Conservation (phyloP, 768 basidiomycete species). For the Rickenella mellea region DNA sequence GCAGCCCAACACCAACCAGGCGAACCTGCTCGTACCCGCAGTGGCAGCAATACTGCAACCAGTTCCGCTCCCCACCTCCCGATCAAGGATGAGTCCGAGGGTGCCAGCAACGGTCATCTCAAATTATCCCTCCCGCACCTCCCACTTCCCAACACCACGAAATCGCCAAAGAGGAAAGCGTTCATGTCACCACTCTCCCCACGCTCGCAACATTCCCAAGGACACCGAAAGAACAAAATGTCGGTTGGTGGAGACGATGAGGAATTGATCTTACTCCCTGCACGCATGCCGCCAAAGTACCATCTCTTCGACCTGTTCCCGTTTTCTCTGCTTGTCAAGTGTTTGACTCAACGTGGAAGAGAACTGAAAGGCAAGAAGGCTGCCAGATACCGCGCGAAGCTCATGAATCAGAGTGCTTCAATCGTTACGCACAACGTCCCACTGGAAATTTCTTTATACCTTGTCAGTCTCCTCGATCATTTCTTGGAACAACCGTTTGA, state of each 20-base stretch:
- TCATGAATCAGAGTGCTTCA: constrained; percentile 27
- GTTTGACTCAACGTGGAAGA: constrained; percentile 35
- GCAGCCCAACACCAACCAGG: neutral
- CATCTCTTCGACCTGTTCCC: constrained; percentile 59
- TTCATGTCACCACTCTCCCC: neutral
- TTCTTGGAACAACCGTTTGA: neutral
- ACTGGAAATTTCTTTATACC: constrained; percentile 58
- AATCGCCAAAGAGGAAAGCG: neutral
- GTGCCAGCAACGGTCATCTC: neutral
- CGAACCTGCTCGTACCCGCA: neutral
- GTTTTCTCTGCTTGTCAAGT: constrained; percentile 47
- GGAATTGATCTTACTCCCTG: constrained; percentile 34
- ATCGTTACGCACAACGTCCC: constrained; percentile 52
- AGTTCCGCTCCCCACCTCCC: too few species aligned
- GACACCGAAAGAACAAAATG: neutral
- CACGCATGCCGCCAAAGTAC: constrained; percentile 48
- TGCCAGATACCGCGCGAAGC: constrained; percentile 40
- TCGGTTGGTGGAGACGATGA: constrained; percentile 27
- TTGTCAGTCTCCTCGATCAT: constrained; percentile 42
- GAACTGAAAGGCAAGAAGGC: constrained; percentile 56
- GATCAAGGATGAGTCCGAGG: neutral
- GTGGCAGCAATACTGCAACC: neutral
- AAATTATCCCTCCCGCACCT: constrained; percentile 12
- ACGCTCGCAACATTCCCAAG: neutral
- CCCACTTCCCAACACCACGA: constrained; percentile 18